A percentile compares a stretch with the other conserved stretches of the same genome.
phyloP scores from a whole-genome alignment of 805 yeast genomes.

The Torulaspora franciscae region DNA sequence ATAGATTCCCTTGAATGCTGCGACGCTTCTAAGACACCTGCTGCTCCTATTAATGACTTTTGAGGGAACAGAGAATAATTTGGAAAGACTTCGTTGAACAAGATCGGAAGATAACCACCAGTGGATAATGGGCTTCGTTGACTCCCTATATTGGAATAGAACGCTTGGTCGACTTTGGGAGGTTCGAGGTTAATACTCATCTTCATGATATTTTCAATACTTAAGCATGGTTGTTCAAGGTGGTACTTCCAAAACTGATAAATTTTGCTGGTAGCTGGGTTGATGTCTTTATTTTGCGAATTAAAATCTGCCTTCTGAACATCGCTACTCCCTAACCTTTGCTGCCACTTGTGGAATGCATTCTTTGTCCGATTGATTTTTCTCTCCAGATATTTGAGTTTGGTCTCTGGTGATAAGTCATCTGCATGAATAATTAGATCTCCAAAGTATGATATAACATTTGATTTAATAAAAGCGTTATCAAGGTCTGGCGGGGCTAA shows the following conservation, averaged over 20 bases:
- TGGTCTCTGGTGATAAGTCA: constrained; percentile 27
- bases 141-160: constrained; percentile 37
- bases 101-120: constrained; percentile 60
- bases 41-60: constrained; percentile 49
- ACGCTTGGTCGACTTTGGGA: constrained; percentile 34
- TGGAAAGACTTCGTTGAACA: constrained; percentile 56
- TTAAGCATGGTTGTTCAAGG: constrained; percentile 37
- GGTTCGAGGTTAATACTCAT: constrained; percentile 64
- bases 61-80: constrained; percentile 54
- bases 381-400: constrained; percentile 49
- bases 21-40: constrained; percentile 36
- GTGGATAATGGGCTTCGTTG: constrained; percentile 53
- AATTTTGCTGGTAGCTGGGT: constrained; percentile 25
- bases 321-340: constrained; percentile 44
- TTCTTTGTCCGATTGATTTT: constrained; percentile 63
- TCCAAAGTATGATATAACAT: constrained; percentile 86
- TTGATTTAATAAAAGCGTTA: constrained; percentile 62
- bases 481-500: constrained; percentile 89
- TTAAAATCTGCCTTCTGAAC: not conserved
- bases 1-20: constrained; percentile 5
- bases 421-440: constrained; percentile 56
- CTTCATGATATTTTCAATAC: constrained; percentile 54
- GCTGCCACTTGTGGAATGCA: constrained; percentile 80
- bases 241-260: constrained; percentile 33
- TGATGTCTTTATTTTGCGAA: constrained; percentile 37